Base-by-base conservation (phyloP, 257 asterid species). In the Mentha longifolia region DNA sequence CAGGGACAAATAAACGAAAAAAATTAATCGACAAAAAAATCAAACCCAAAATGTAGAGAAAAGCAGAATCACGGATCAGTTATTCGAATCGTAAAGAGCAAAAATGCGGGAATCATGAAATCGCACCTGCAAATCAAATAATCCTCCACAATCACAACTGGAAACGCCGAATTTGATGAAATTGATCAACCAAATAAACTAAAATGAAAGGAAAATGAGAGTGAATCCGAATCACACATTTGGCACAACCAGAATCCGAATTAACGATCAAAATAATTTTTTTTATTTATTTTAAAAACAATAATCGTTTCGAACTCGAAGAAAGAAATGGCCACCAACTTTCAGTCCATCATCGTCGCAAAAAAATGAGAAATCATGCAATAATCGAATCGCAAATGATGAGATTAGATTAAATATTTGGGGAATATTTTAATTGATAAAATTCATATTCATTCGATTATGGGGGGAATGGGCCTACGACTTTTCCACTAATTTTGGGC, bases 171-270 rank as follows among this genome's bases (percentile, higher is more conserved):
- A 39, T 30, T 31, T 25, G 51, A 66, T 46, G 62, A 65, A 42
- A 50, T 46, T 46, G 61, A 73, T 76, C 57, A 19, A 43, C 58
- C 54, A 59, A 76, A 16, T 17, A 68, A 68, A 41, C 42, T 28
- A 22, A 39, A n/a, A 71, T 20, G 43, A 74, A 54, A 68, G 58
- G 7, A 50, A 61, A 64, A 46, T 52, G 74, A 61, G 61, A 20
- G 72, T 49, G 83, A 72, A 78, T 72, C 65, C 6, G 31, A 75
- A 74, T 75, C 85, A 73, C 74, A 77, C 83, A 74, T 69, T 75
- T 75, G 85, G 69, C 82, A 68, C 52, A 35, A 31, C 9, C 51
- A 28, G 43, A 65, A 45, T 60, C 47, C 25, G 74, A 68, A 30
- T 46, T 41, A 71, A 71, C 15, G 75, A 71, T 56, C 76, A 22